These are phyloP conservation scores for Rutstroemia sp. DNA, from an alignment of 2,329 filamentous ascomycete genomes.

Conservation along the genomic window DNA sequence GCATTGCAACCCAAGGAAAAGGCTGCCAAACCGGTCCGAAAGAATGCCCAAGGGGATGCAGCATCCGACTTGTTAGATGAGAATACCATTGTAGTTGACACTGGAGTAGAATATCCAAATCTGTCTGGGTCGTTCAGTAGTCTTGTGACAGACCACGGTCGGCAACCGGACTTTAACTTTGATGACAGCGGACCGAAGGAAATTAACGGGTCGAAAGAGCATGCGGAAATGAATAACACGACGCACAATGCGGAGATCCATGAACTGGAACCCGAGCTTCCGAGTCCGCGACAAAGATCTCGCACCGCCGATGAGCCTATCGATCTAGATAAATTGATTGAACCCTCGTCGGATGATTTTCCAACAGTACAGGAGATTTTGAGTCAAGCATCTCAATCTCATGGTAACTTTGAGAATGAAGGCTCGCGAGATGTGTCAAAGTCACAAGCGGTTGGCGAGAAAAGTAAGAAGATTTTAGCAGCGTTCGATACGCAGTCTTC, in stretches of 20 bases:
- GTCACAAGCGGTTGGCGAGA: not conserved
- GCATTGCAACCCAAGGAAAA: slow-evolving; percentile 11
- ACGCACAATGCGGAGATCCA: not conserved
- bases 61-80: not conserved
- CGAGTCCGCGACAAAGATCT: not conserved
- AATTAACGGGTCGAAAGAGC: slow-evolving; percentile 9
- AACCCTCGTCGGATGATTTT: slow-evolving; percentile 17
- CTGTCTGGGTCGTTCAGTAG: slow-evolving; percentile 32
- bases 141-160: slow-evolving; percentile 39
- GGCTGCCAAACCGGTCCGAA: not conserved
- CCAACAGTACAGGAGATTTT: slow-evolving; percentile 18
- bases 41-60: not conserved
- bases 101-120: slow-evolving; percentile 21
- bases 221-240: slow-evolving; percentile 4
- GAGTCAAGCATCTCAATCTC: slow-evolving; percentile 27
- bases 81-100: slow-evolving; percentile 4
- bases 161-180: slow-evolving; percentile 41
- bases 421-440: not conserved
- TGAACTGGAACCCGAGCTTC: slow-evolving; percentile 2
- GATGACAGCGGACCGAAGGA: slow-evolving; percentile 23
- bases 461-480: slow-evolving; percentile 16
- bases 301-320: not conserved
- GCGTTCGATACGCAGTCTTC: slow-evolving; percentile 2
- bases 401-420: slow-evolving; percentile 20
- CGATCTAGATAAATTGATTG: not conserved